phyloP scores from a whole-genome alignment of 169 alveolate species.

The Plasmodium inui region DNA sequence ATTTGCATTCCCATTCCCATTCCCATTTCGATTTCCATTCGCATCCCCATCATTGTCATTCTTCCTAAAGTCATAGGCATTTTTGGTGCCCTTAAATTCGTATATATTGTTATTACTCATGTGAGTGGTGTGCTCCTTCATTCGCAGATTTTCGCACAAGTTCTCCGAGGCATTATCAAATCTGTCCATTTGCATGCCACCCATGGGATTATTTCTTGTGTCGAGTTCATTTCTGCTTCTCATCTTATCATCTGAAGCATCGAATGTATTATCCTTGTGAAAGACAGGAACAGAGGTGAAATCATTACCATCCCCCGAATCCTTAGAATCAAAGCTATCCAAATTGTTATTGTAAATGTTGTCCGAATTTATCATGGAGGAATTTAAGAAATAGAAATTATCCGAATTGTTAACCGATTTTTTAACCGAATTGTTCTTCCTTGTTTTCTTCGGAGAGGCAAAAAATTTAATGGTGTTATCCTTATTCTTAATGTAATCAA shows the following conservation, averaged over 20 bases:
- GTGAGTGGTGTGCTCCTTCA: slow-evolving; percentile 11
- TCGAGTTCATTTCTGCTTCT: slow-evolving; percentile 42
- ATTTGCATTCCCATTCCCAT: background rate
- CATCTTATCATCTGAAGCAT: slow-evolving; percentile 20
- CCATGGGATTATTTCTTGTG: slow-evolving; percentile 3
- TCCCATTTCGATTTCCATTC: no score
- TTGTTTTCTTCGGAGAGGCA: slow-evolving; percentile 73
- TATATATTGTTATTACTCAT: slow-evolving; percentile 3
- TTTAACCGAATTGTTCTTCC: slow-evolving; percentile 50
- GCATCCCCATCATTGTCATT: background rate
- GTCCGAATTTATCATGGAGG: slow-evolving; percentile 50
- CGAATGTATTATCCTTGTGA: slow-evolving; percentile 33
- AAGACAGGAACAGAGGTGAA: background rate
- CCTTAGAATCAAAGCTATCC: slow-evolving; percentile 48
- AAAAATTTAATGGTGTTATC: slow-evolving; percentile 72
- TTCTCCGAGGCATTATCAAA: background rate
- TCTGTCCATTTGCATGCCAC: background rate
- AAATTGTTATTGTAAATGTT: slow-evolving; percentile 53
- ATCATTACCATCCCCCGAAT: slow-evolving; percentile 37
- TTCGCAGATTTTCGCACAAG: background rate
- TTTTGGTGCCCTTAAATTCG: slow-evolving; percentile 1
- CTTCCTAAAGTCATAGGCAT: slow-evolving; percentile 13
- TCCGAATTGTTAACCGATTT: slow-evolving; percentile 66
- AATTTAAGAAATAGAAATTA: slow-evolving; percentile 43
- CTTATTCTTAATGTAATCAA: slow-evolving; percentile 72